Conservation (phyloP, 192 early-diverging fungal species). For the Coemansia sp. region DNA sequence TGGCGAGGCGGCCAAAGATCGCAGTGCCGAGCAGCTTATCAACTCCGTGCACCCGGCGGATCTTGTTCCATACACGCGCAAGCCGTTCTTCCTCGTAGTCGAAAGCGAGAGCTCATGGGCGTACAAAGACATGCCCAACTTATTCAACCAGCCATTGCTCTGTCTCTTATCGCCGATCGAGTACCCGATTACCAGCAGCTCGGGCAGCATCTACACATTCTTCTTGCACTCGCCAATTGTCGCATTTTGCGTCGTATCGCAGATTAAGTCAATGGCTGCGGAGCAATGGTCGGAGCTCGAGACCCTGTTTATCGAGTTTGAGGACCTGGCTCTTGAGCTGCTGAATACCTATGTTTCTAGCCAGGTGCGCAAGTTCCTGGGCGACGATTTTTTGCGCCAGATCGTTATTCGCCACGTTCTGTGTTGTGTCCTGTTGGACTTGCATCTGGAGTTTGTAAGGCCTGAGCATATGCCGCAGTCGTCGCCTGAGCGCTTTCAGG, state of each 20-base stretch:
- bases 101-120: slow-evolving; percentile 88
- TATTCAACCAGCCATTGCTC: slow-evolving; percentile 87
- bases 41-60: slow-evolving; percentile 90
- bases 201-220: slow-evolving; percentile 91
- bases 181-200: slow-evolving; percentile 71
- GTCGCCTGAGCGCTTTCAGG: slow-evolving; percentile 29
- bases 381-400: slow-evolving; percentile 91
- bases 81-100: slow-evolving; percentile 91
- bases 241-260: slow-evolving; percentile 74
- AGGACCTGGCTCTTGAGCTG: slow-evolving; percentile 31
- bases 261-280: slow-evolving; percentile 22
- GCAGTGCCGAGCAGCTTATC: slow-evolving; percentile 53
- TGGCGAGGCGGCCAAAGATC: slow-evolving; percentile 34
- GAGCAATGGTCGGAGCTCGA: slow-evolving; percentile 30
- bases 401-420: slow-evolving; percentile 85
- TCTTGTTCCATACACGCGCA: slow-evolving; percentile 91
- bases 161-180: slow-evolving; percentile 87
- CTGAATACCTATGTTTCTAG: slow-evolving; percentile 15
- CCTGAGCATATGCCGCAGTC: slow-evolving; percentile 38
- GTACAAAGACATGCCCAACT: slow-evolving; percentile 83
- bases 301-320: slow-evolving; percentile 27
- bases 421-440: slow-evolving; percentile 66
- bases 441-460: slow-evolving; percentile 57
- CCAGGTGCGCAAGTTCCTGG: slow-evolving; percentile 68
- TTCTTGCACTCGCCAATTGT: slow-evolving; percentile 91